A percentile compares a stretch with the other conserved stretches of the same genome.
phyloP scores from a whole-genome alignment of 2,329 filamentous ascomycete genomes.

The Byssoonygena ceratinophila region DNA sequence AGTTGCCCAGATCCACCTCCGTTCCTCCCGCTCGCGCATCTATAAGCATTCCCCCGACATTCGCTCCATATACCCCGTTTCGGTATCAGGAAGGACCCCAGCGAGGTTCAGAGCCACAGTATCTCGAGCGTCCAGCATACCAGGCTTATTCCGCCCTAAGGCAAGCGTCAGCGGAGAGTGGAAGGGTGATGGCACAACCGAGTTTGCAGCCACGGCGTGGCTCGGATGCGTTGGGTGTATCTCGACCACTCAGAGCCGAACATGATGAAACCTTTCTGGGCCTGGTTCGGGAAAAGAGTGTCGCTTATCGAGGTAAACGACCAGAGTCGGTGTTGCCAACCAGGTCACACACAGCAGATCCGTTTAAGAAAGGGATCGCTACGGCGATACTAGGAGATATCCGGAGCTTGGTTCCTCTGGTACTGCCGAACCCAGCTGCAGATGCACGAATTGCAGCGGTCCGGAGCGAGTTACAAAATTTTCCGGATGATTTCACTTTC shows the following conservation, averaged over 20 bases:
- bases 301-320: conserved; percentile 27
- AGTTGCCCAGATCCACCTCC: conserved; percentile 14
- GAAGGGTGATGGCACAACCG: conserved; percentile 34
- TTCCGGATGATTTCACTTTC: conserved; percentile 36
- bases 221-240: not conserved
- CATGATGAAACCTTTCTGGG: conserved; percentile 40
- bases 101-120: conserved; percentile 31
- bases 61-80: conserved; percentile 38
- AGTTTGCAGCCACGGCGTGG: not conserved
- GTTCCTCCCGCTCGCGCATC: conserved; percentile 18
- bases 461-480: conserved; percentile 26
- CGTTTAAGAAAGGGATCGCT: conserved; percentile 25
- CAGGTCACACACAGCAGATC: conserved; percentile 23
- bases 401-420: conserved; percentile 27
- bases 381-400: conserved; percentile 26
- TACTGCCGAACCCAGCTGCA: conserved; percentile 27
- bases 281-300: conserved; percentile 38
- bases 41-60: conserved; percentile 13
- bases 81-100: conserved; percentile 36
- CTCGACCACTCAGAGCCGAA: conserved; percentile 22
- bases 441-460: conserved; percentile 27
- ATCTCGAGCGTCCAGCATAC: conserved; percentile 34
- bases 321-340: conserved; percentile 22
- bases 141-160: conserved; percentile 40
- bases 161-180: conserved; percentile 36